phyloP scores from a whole-genome alignment of 805 yeast genomes.

The Cyberlindnera meyerae region DNA sequence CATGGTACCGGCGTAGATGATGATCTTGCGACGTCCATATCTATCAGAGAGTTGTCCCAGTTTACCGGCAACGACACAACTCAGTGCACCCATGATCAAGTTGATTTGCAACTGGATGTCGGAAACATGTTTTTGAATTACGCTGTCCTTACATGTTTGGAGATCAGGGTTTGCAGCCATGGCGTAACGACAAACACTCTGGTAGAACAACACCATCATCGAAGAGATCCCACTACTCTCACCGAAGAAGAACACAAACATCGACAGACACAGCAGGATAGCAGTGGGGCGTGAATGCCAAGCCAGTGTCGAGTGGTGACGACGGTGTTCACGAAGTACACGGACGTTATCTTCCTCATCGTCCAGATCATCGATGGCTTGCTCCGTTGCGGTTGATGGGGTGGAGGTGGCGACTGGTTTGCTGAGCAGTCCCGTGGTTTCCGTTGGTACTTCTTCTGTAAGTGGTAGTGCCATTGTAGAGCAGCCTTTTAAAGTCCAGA shows the following conservation, averaged over 20 bases:
- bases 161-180: conserved; percentile 19
- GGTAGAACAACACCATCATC: conserved; percentile 30
- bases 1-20: conserved; percentile 31
- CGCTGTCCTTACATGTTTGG: conserved; percentile 32
- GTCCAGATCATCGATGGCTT: conserved; percentile 26
- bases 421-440: too few relatives aligned
- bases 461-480: too few relatives aligned
- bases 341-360: conserved; percentile 37
- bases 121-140: conserved; percentile 43
- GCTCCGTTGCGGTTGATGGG: conserved; percentile 24
- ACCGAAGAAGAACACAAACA: conserved; percentile 41
- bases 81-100: conserved; percentile 39
- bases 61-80: conserved; percentile 53
- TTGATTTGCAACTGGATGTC: conserved; percentile 41
- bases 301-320: conserved; percentile 35
- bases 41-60: conserved; percentile 61
- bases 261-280: conserved; percentile 38
- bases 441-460: too few relatives aligned
- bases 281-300: conserved; percentile 60
- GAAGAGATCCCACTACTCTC: conserved; percentile 37
- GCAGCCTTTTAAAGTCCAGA: too few relatives aligned
- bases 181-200: conserved; percentile 25
- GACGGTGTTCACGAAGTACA: conserved; percentile 47
- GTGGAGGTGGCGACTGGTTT: not conserved
- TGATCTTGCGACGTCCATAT: conserved; percentile 52